A percentile compares a stretch with the other conserved stretches of the same genome.
Conservation (phyloP, 345 rosid species). For the Gossypium sturtianum region DNA sequence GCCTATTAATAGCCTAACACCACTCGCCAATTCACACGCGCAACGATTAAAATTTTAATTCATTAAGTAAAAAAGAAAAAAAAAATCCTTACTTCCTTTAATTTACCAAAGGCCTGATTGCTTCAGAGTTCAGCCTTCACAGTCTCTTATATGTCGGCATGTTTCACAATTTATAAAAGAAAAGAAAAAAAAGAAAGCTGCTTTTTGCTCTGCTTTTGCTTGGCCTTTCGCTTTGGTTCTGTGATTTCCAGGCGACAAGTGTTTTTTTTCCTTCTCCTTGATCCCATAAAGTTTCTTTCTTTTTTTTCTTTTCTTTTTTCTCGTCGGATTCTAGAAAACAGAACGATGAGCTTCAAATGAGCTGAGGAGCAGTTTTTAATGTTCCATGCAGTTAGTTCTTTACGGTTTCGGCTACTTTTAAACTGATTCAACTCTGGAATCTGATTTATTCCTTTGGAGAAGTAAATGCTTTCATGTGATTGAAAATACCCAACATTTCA, state of each 20-base stretch:
- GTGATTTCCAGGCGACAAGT: constrained; percentile 75
- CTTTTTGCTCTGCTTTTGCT: constrained; percentile 30
- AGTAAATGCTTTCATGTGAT: background rate
- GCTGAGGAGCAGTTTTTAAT: background rate
- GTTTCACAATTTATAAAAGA: constrained; percentile 12
- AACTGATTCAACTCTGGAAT: background rate
- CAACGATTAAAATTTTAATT: background rate
- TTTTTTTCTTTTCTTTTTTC: constrained; percentile 7
- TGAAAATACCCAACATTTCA: background rate
- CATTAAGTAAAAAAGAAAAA: background rate
- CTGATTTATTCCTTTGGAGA: background rate
- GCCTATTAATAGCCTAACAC: background rate
- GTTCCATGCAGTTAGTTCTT: background rate
- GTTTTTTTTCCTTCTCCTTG: constrained; percentile 36
- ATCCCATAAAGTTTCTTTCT: constrained; percentile 22
- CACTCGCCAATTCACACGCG: constrained; percentile 1
- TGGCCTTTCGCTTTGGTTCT: constrained; percentile 27
- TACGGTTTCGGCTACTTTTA: background rate
- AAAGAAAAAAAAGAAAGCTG: constrained; percentile 37
- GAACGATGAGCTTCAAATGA: background rate
- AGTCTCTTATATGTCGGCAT: constrained; percentile 65
- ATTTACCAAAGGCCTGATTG: constrained; percentile 20
- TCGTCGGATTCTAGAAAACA: constrained; percentile 2
- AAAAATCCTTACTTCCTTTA: background rate
- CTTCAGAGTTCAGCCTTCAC: constrained; percentile 13